These are phyloP conservation scores for Jatropha curcas DNA, from an alignment of 345 rosid genomes.

Conservation along the genomic window DNA sequence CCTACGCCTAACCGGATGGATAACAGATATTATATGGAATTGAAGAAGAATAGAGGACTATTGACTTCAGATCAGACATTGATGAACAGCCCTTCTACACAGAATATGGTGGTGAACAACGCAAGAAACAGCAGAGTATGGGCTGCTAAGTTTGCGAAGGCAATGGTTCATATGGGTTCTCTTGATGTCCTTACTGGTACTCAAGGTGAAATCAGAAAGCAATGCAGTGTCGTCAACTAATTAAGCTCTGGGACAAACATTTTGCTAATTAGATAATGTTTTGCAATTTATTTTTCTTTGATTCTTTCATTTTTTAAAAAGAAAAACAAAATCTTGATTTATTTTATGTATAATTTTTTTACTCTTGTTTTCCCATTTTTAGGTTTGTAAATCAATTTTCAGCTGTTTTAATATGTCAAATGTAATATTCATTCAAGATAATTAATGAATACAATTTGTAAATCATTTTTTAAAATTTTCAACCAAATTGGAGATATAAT, in stretches of 20 bases:
- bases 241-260: no score
- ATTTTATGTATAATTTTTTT: conserved; percentile 5
- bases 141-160: conserved; percentile 35
- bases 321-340: background rate
- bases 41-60: conserved; percentile 33
- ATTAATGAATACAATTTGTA: no score
- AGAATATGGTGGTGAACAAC: conserved; percentile 27
- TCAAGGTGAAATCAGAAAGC: conserved; percentile 27
- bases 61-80: conserved; percentile 45
- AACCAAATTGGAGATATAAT: no score
- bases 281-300: background rate
- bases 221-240: conserved; percentile 28
- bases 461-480: no score
- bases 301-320: background rate
- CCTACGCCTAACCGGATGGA: conserved; percentile 36
- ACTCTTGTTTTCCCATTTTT: background rate
- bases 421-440: background rate
- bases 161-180: conserved; percentile 47
- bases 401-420: no score
- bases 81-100: conserved; percentile 27
- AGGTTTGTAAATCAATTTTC: background rate
- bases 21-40: conserved; percentile 39
- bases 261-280: no score
- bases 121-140: conserved; percentile 28
- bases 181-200: conserved; percentile 33